Evolutionary conservation across 768 basidiomycete species (phyloP).

Genomic region (Tricholoma furcatifolium): DNA sequence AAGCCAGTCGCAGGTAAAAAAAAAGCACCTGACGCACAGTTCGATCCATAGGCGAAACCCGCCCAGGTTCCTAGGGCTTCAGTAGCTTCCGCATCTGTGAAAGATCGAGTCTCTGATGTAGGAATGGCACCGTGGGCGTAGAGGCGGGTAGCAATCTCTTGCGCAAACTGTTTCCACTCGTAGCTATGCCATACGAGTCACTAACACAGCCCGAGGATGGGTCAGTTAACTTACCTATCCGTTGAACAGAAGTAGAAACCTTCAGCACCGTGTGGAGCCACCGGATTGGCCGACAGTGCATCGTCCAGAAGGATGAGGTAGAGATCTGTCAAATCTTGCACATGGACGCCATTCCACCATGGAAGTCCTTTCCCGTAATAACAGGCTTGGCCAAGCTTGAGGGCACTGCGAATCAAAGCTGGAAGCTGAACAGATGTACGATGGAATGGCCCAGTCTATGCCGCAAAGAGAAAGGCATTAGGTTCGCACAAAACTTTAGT

Average conservation of each 20-base stretch:
- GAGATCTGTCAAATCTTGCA: constrained; percentile 13
- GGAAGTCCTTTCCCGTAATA: constrained; percentile 15
- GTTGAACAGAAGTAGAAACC: constrained; percentile 17
- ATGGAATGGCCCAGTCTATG: constrained; percentile 17
- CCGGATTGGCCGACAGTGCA: constrained; percentile 6
- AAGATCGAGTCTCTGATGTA: constrained; percentile 12
- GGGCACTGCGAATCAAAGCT: constrained; percentile 13
- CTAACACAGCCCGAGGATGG: neutral
- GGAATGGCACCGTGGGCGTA: constrained; percentile 8
- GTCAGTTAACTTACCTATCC: constrained; percentile 7
- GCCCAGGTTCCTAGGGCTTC: constrained; percentile 13
- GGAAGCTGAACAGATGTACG: constrained; percentile 17
- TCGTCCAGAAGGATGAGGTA: constrained; percentile 14
- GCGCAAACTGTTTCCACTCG: constrained; percentile 14
- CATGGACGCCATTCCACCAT: constrained; percentile 16
- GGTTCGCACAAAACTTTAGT: neutral
- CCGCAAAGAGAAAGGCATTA: neutral
- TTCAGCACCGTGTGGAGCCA: constrained; percentile 12
- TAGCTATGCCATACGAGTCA: constrained; percentile 2
- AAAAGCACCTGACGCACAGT: constrained; percentile 6
- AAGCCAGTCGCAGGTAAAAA: neutral
- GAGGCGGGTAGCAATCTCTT: constrained; percentile 16
- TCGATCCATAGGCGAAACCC: constrained; percentile 15
- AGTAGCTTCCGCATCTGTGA: constrained; percentile 6
- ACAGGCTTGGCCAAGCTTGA: constrained; percentile 12